phyloP scores from a whole-genome alignment of 495 filamentous ascomycete genomes.

The Penicillium lividum region DNA sequence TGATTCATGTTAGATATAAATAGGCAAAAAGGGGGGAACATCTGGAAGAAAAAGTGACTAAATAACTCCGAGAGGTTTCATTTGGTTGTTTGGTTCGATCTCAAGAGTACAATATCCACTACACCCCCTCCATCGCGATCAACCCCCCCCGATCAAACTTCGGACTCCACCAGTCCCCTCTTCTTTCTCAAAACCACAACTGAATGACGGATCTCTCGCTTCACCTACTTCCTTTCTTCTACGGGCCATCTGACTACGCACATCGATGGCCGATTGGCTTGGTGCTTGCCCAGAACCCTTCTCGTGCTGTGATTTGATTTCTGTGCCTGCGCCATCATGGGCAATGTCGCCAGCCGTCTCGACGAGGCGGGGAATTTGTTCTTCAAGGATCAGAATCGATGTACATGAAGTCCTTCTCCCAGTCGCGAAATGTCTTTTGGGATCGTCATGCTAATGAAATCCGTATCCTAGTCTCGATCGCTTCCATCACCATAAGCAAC shows the following conservation, averaged over 20 bases:
- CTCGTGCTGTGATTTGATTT: conserved; percentile 35
- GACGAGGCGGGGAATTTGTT: conserved; percentile 84
- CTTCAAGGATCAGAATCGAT: conserved; percentile 85
- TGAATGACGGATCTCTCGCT: conserved; percentile 29
- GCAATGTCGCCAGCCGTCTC: conserved; percentile 85
- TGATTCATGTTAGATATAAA: neutral
- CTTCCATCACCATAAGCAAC: conserved; percentile 77
- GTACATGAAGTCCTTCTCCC: conserved; percentile 47
- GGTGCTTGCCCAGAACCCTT: conserved; percentile 33
- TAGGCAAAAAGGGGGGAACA: neutral
- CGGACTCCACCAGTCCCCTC: conserved; percentile 35
- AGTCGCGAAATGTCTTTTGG: neutral
- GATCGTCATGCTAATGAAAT: conserved; percentile 17
- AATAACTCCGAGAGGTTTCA: neutral
- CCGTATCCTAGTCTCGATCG: conserved; percentile 70
- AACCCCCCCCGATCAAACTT: conserved; percentile 15
- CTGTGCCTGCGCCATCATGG: conserved; percentile 60
- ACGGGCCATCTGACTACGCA: conserved; percentile 29
- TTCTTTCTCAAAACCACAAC: conserved; percentile 27
- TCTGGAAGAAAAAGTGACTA: neutral
- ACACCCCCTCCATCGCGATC: conserved; percentile 26
- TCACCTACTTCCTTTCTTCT: conserved; percentile 13
- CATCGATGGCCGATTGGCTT: conserved; percentile 42
- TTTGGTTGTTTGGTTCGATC: conserved; percentile 1
- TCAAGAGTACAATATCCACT: conserved; percentile 8